Conservation (phyloP, 306 rosid species). For the Ceratonia siliqua region DNA sequence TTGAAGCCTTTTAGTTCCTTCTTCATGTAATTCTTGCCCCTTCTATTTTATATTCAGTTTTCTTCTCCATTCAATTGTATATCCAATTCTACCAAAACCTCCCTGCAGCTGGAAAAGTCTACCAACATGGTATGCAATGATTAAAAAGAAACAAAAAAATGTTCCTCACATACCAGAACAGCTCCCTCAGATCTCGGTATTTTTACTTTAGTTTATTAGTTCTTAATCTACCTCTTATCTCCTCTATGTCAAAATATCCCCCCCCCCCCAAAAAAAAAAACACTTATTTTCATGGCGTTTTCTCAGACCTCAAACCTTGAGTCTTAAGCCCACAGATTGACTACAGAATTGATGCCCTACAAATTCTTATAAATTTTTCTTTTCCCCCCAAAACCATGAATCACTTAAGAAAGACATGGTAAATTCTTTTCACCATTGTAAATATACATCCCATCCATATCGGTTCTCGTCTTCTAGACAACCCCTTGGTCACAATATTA, state of each 20-base stretch:
- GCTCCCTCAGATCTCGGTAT: not conserved
- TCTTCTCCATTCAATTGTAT: not conserved
- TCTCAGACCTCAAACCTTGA: not conserved
- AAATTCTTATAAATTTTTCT: not conserved
- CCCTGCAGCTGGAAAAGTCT: not conserved
- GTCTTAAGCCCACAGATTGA: not conserved
- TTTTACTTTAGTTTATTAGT: not conserved
- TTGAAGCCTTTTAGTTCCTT: not conserved
- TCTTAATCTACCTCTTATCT: not conserved
- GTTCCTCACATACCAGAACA: not conserved
- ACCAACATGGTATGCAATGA: not conserved
- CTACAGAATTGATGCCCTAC: not conserved
- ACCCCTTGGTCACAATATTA: not conserved
- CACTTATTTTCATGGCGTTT: not conserved
- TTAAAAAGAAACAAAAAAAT: too few species aligned
- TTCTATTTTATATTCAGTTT: not conserved
- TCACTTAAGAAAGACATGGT: not conserved
- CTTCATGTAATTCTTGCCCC: not conserved
- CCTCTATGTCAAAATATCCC: not conserved
- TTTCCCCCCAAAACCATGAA: not conserved
- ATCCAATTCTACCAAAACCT: not conserved
- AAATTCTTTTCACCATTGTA: not conserved
- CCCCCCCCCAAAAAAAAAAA: too few species aligned
- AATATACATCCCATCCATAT: not conserved
- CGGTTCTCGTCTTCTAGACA: not conserved